Percentiles rank a stretch among this genome's conserved stretches.
Evolutionary conservation across 257 asterid genomes (phyloP).

Genomic region (Thymus quinquecostatus): DNA sequence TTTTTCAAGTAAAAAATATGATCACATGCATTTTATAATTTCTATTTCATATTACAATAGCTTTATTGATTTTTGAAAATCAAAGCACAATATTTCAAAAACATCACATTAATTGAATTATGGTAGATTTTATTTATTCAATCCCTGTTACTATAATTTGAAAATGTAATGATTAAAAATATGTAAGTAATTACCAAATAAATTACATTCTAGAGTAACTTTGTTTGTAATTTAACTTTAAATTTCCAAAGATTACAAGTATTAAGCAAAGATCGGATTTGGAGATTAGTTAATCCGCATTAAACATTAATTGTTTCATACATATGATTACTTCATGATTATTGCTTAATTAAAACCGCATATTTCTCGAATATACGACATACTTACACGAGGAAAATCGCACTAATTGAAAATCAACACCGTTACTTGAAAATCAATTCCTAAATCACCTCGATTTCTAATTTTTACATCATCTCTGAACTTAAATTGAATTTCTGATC

Average conservation of each 20-base stretch:
- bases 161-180: too few species aligned
- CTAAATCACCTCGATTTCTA: not conserved
- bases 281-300: not conserved
- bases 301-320: not conserved
- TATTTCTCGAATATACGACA: slow-evolving; percentile 2
- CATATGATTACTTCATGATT: slow-evolving; percentile 2
- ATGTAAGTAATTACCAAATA: too few species aligned
- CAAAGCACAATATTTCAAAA: too few species aligned
- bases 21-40: too few species aligned
- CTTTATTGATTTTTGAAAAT: too few species aligned
- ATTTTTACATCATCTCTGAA: not conserved
- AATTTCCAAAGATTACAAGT: not conserved
- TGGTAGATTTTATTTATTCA: too few species aligned
- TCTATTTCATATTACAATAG: too few species aligned
- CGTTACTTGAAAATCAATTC: not conserved
- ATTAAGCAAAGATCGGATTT: not conserved
- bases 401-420: not conserved
- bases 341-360: not conserved
- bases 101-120: too few species aligned
- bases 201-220: not conserved
- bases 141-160: too few species aligned
- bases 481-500: too few species aligned
- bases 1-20: not conserved
- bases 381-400: slow-evolving; percentile 7
- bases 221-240: not conserved